These are phyloP conservation scores for Auricularia cornea DNA, from an alignment of 768 basidiomycete species.

Conservation along the genomic window DNA sequence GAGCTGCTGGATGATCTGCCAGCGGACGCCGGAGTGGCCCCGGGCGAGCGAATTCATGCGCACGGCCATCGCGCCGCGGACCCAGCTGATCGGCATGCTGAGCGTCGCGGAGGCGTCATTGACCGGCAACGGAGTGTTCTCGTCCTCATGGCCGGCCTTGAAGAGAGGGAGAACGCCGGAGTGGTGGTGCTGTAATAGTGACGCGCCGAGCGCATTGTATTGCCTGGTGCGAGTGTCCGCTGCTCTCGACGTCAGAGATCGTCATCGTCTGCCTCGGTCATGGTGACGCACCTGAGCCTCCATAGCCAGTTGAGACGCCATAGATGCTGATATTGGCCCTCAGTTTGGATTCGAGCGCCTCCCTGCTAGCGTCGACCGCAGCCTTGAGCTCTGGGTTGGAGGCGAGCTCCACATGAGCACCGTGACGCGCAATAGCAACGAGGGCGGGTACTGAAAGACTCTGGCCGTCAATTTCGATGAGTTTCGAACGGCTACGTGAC, in stretches of 20 bases:
- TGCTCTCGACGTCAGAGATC: slow-evolving; percentile 1
- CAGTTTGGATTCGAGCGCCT: slow-evolving; percentile 14
- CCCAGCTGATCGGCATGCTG: slow-evolving; percentile 24
- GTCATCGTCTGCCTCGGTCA: not conserved
- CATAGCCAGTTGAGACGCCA: slow-evolving; percentile 22
- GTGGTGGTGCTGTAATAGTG: slow-evolving; percentile 22
- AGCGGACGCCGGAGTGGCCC: slow-evolving; percentile 25
- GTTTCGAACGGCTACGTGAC: slow-evolving; percentile 3
- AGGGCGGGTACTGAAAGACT: slow-evolving; percentile 68
- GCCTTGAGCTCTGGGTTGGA: slow-evolving; percentile 32
- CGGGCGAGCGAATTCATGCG: slow-evolving; percentile 25
- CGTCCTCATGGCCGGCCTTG: not conserved
- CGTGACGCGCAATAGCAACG: slow-evolving; percentile 60
- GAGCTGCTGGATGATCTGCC: slow-evolving; percentile 20
- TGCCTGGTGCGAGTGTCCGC: slow-evolving; percentile 22
- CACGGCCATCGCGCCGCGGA: slow-evolving; percentile 24
- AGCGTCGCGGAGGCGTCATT: slow-evolving; percentile 8
- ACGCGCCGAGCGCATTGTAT: slow-evolving; percentile 14
- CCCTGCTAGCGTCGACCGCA: slow-evolving; percentile 4
- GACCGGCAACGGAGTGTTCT: slow-evolving; percentile 9
- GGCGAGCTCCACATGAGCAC: slow-evolving; percentile 41
- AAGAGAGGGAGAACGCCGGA: slow-evolving; percentile 17
- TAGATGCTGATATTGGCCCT: slow-evolving; percentile 15
- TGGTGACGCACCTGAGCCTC: slow-evolving; percentile 13
- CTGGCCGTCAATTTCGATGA: slow-evolving; percentile 60